These are phyloP conservation scores for Cytospora piceicola DNA, from an alignment of 2,329 filamentous ascomycete genomes.

Conservation along the genomic window DNA sequence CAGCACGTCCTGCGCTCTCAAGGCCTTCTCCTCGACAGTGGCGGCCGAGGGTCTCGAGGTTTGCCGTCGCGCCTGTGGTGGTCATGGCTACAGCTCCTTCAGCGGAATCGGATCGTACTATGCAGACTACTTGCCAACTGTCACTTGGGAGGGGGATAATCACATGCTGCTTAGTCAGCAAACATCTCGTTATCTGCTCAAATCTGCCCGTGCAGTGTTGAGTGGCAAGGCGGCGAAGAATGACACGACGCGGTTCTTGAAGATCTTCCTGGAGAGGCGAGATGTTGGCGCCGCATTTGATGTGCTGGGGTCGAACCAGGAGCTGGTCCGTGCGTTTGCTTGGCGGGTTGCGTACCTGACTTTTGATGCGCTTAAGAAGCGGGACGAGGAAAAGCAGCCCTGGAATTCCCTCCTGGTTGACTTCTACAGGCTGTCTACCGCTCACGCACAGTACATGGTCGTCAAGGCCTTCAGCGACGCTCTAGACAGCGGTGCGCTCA, in stretches of 20 bases:
- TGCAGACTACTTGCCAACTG: constrained; percentile 71
- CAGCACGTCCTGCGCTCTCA: constrained; percentile 76
- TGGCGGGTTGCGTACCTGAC: constrained; percentile 76
- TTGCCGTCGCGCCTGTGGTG: constrained; percentile 75
- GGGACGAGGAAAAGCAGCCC: constrained; percentile 73
- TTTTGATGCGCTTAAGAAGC: constrained; percentile 74
- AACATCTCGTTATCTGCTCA: constrained; percentile 76
- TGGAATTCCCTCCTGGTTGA: constrained; percentile 80
- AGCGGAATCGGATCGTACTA: constrained; percentile 78
- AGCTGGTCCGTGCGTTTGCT: constrained; percentile 74
- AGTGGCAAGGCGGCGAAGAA: constrained; percentile 62
- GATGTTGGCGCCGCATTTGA: constrained; percentile 77
- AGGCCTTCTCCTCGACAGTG: constrained; percentile 72
- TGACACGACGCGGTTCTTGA: constrained; percentile 70
- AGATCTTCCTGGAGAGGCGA: constrained; percentile 64
- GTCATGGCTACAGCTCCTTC: constrained; percentile 76
- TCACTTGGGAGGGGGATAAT: constrained; percentile 79
- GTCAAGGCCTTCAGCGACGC: constrained; percentile 71
- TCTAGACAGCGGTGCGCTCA: constrained; percentile 48
- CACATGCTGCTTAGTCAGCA: constrained; percentile 85
- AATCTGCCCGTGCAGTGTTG: constrained; percentile 73
- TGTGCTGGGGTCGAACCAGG: constrained; percentile 69
- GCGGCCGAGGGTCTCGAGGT: constrained; percentile 76
- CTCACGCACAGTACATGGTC: constrained; percentile 76
- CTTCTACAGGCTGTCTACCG: constrained; percentile 76